Conservation (phyloP, 2,329 filamentous ascomycete species). For the Diaporthe humulicola region DNA sequence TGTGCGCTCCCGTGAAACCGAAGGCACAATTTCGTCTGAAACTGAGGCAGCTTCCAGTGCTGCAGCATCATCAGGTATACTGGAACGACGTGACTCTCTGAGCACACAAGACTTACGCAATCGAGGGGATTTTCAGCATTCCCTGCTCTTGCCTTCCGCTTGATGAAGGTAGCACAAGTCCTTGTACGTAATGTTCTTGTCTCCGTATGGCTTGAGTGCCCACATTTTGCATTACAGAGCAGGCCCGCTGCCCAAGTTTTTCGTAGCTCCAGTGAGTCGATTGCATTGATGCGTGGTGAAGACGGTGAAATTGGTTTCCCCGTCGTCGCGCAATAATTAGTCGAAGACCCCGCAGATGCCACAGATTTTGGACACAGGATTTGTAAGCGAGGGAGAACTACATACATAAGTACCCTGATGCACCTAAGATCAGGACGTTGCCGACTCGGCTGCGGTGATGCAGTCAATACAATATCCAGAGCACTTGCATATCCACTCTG, state of each 20-base stretch:
- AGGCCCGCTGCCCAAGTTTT: neutral
- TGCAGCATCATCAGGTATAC: neutral
- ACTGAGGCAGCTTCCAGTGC: neutral
- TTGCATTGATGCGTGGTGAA: neutral
- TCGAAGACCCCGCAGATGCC: constrained; percentile 4
- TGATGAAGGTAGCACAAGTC: neutral
- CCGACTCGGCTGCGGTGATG: neutral
- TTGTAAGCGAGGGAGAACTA: neutral
- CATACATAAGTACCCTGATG: neutral
- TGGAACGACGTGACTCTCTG: neutral
- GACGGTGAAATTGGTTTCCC: neutral
- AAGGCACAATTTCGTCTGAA: neutral
- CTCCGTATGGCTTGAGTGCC: too few species aligned
- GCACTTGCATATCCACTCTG: neutral
- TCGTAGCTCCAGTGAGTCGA: neutral
- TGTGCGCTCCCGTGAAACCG: neutral
- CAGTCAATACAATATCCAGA: neutral
- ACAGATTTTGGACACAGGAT: neutral
- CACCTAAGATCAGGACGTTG: neutral
- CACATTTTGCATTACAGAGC: neutral
- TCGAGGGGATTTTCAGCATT: neutral
- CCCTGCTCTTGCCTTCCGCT: neutral
- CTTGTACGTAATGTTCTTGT: neutral
- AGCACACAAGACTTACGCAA: neutral
- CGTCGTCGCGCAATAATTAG: neutral